Percentiles rank a stretch among this genome's conserved stretches.
Evolutionary conservation across 75 land plant genomes (phyloP).

Genomic region (Larix kaempferi): DNA sequence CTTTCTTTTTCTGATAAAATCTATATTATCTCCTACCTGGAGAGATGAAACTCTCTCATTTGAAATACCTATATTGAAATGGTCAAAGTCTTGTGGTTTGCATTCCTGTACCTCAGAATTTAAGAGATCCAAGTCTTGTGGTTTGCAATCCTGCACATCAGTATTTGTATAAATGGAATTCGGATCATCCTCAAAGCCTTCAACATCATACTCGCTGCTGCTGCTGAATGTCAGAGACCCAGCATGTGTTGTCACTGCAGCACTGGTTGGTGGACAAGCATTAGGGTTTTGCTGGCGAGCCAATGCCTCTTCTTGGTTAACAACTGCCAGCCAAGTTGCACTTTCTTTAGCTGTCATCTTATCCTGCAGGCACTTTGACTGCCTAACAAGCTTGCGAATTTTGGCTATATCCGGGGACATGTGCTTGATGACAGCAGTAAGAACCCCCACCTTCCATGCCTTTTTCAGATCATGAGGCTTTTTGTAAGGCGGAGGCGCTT

Average conservation of each 20-base stretch:
- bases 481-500: conserved; percentile 78
- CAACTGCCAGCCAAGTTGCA: conserved; percentile 72
- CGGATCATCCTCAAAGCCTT: conserved; percentile 28
- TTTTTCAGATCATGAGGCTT: conserved; percentile 87
- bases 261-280: conserved; percentile 22
- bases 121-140: conserved; percentile 15
- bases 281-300: conserved; percentile 56
- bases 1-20: conserved; percentile 15
- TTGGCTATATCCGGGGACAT: conserved; percentile 72
- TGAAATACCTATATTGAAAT: conserved; percentile 6
- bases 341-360: conserved; percentile 89
- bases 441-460: conserved; percentile 84
- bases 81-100: conserved; percentile 16
- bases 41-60: conserved; percentile 11
- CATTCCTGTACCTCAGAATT: conserved; percentile 13
- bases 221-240: conserved; percentile 28
- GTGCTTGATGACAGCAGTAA: conserved; percentile 78
- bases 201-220: conserved; percentile 33
- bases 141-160: conserved; percentile 15
- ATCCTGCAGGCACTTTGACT: conserved; percentile 80
- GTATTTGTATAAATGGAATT: conserved; percentile 1
- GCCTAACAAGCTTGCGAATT: conserved; percentile 75
- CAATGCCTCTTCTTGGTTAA: conserved; percentile 71
- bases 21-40: conserved; percentile 9
- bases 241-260: conserved; percentile 13